Percentiles rank a stretch among this genome's conserved stretches.
Conservation (phyloP, 2,329 filamentous ascomycete genomes). For the Beauveria sp. region DNA sequence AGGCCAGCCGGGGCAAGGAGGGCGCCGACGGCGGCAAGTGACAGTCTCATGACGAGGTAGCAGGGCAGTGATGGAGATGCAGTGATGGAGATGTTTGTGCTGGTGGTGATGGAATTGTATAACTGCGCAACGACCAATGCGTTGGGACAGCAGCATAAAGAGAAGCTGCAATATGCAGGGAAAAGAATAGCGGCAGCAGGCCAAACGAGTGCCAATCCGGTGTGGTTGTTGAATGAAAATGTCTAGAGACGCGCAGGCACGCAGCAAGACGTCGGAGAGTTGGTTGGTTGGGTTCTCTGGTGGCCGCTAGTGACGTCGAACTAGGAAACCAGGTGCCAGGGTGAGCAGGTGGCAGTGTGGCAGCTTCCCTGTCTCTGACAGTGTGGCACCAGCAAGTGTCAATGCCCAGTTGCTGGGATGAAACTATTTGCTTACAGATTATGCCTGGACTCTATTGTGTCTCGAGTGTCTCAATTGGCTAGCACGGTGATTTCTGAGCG, state of each 20-base stretch:
- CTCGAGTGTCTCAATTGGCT: not conserved
- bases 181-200: not conserved
- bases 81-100: not conserved
- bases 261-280: not conserved
- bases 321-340: too few relatives aligned
- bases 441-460: not conserved
- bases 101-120: not conserved
- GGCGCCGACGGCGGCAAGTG: not conserved
- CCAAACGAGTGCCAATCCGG: not conserved
- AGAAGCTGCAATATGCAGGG: not conserved
- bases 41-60: not conserved
- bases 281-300: not conserved
- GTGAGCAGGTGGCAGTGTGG: not conserved
- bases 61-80: not conserved
- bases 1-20: not conserved
- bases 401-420: not conserved
- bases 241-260: not conserved
- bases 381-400: not conserved
- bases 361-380: not conserved
- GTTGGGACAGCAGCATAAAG: not conserved
- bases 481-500: not conserved
- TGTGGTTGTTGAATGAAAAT: not conserved
- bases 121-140: not conserved
- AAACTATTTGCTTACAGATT: not conserved
- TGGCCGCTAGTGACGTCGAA: not conserved